These are phyloP conservation scores for Xylaria cubensis DNA, from an alignment of 495 filamentous ascomycete genomes.

Conservation along the genomic window DNA sequence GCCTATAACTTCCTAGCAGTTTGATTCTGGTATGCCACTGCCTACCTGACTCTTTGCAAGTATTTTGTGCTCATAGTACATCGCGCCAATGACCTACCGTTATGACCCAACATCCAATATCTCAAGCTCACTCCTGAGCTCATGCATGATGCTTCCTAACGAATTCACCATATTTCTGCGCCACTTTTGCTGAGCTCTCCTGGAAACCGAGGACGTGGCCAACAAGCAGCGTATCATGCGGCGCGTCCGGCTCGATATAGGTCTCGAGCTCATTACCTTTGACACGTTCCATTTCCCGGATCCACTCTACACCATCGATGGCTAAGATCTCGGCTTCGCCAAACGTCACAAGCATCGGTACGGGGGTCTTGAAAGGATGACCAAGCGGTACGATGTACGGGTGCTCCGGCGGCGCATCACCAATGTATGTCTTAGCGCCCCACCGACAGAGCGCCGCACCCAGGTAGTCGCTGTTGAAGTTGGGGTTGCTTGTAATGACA, in stretches of 20 bases:
- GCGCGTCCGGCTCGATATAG: conserved; percentile 22
- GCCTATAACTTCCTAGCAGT: background rate
- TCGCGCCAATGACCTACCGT: background rate
- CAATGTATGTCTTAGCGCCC: conserved; percentile 24
- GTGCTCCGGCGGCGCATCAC: conserved; percentile 7
- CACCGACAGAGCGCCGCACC: conserved; percentile 18
- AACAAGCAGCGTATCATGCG: conserved; percentile 24
- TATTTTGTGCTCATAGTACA: background rate
- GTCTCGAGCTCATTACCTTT: conserved; percentile 26
- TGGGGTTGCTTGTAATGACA: conserved; percentile 25
- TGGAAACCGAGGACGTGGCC: conserved; percentile 13
- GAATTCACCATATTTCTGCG: conserved; percentile 21
- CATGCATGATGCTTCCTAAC: conserved; percentile 17
- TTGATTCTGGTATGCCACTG: background rate
- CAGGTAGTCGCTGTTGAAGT: conserved; percentile 26
- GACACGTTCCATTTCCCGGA: conserved; percentile 20
- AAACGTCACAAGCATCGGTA: conserved; percentile 24
- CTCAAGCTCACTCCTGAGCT: background rate
- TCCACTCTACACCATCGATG: conserved; percentile 21
- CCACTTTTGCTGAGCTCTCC: conserved; percentile 19
- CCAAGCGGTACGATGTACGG: conserved; percentile 28
- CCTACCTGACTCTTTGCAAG: background rate
- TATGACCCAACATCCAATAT: background rate
- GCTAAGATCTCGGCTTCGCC: conserved; percentile 22
- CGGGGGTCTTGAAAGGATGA: conserved; percentile 20